Evolutionary conservation across 2,329 filamentous ascomycete genomes (phyloP), one percentile per base, ranked within the genome.

Genomic region (Pseudogymnoascus sp.): DNA sequence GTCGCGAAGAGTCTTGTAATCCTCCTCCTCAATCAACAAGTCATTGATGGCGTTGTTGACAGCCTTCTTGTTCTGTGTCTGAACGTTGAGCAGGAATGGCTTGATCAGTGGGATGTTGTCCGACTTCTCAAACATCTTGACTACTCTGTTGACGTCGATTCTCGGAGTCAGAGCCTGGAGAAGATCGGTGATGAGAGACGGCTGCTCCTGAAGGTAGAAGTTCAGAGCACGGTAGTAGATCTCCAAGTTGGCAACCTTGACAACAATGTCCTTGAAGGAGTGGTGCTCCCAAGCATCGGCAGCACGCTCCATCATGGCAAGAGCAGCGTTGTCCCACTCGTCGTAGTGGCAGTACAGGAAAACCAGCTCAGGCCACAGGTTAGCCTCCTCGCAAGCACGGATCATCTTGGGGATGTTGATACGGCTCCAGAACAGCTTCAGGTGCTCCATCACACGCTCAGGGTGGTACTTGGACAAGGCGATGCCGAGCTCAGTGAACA

Each of bases 331-430:
- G 78, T 99, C 96, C 77, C 90, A 97, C 75, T 99, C 96, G 69
- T 99, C 96, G 73, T 97, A 98, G 79, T 99, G 95, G 76, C 91
- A 92, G 82, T 98, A 98, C 71, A 96, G 85, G 85, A 99, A 99
- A 63, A 99, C 92, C 67, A 99, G 82, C 79, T 99, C 95, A 0
- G 95, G 93, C 95, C 95, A 99, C 34, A 99, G 81, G 75, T 96
- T 93, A 61, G 93, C 93, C 71, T 96, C 92, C 81, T 98, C 93
- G 77, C 89, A 93, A 25, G 92, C 92, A 62, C 87, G 86, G 70
- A 99, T 96, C 83, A 96, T 89, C 85, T 97, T 97, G 31, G 93
- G 95, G 71, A 98, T 92, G 78, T 99, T 98, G 82, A 98, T 95
- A 68, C 95, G 85, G 69, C 89, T 90, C 95, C 95, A 99, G 86